phyloP scores from a whole-genome alignment of 2,329 filamentous ascomycete genomes.

The Ophiostoma sp. region DNA sequence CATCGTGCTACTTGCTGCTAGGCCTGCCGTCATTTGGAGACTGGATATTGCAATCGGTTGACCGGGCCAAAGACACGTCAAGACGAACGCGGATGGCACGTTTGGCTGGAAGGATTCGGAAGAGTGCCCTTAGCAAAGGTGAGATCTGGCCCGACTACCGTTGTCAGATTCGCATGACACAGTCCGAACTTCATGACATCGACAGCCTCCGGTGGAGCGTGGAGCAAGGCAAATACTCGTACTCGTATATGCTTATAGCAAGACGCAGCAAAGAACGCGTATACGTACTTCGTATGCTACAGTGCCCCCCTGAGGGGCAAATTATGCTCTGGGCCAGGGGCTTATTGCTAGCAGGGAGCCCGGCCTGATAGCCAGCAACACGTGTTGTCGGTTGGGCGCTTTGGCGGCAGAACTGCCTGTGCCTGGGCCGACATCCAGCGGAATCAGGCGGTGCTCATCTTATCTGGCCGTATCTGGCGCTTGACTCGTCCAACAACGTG shows the following conservation, averaged over 20 bases:
- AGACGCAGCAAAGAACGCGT: too few species aligned
- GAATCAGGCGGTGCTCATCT: constrained; percentile 7
- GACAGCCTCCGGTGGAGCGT: background rate
- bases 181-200: background rate
- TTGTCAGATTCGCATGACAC: background rate
- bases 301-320: background rate
- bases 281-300: too few species aligned
- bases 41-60: constrained; percentile 19
- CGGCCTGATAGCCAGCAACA: background rate
- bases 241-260: too few species aligned
- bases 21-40: constrained; percentile 20
- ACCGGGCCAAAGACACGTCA: constrained; percentile 14
- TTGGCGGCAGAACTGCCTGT: background rate
- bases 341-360: too few species aligned
- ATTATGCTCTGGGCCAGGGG: background rate
- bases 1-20: background rate
- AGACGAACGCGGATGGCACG: constrained; percentile 14
- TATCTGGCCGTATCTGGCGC: background rate
- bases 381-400: constrained; percentile 7
- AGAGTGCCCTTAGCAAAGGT: background rate
- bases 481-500: background rate
- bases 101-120: constrained; percentile 2
- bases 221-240: too few species aligned
- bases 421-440: constrained; percentile 4
- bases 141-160: background rate